Evolutionary conservation across 108 stramenopile genomes (phyloP).

Genomic region (Schizochytrium sp.): DNA sequence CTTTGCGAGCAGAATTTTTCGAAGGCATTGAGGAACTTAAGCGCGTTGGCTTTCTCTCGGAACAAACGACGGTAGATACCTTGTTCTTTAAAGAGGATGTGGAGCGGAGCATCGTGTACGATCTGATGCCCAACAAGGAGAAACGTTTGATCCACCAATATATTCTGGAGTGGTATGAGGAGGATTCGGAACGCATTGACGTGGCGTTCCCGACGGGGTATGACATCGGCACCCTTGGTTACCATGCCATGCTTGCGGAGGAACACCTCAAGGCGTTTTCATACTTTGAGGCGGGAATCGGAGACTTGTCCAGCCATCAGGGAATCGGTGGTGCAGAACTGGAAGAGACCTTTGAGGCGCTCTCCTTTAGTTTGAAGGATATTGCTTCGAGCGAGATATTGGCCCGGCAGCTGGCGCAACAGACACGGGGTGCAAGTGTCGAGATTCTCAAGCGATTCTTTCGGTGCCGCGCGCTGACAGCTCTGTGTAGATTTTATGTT

Average conservation of each 20-base stretch:
- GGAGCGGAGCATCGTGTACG: neutral
- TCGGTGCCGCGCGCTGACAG: neutral
- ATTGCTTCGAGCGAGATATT: neutral
- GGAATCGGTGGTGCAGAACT: neutral
- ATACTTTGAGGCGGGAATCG: neutral
- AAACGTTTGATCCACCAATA: neutral
- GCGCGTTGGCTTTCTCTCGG: neutral
- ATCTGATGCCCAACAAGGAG: neutral
- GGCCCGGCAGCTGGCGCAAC: neutral
- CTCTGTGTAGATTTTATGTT: neutral
- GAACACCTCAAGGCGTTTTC: slow-evolving; percentile 10
- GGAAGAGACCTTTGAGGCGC: neutral
- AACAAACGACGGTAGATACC: neutral
- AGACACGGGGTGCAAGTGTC: neutral
- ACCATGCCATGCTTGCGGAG: slow-evolving; percentile 1
- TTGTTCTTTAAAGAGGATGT: neutral
- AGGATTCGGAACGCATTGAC: neutral
- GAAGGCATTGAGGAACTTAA: neutral
- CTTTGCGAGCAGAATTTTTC: neutral
- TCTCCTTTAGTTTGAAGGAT: neutral
- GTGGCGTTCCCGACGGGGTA: neutral
- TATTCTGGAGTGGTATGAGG: neutral
- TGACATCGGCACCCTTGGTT: neutral
- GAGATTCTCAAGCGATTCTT: neutral
- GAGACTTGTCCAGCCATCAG: neutral